Conservation (phyloP, 129 eudicot species). For the Ambrosia trifida region DNA sequence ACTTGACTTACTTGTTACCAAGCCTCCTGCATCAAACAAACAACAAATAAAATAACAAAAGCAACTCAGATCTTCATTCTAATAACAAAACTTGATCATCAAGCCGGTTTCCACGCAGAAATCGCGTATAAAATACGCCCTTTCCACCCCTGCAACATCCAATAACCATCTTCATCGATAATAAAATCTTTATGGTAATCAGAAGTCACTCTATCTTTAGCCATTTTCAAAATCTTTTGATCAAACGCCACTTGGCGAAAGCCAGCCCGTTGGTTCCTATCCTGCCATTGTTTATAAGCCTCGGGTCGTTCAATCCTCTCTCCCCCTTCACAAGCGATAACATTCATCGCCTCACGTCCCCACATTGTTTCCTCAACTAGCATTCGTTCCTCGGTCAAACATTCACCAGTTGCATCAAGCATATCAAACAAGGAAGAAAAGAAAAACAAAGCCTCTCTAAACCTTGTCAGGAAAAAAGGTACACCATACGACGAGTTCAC, state of each 20-base stretch:
- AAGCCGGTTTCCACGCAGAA: constrained; percentile 52
- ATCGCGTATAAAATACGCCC: constrained; percentile 61
- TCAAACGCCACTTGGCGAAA: constrained; percentile 55
- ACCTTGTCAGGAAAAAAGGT: constrained; percentile 65
- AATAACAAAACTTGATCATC: constrained; percentile 3
- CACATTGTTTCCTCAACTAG: constrained; percentile 53
- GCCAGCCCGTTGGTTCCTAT: constrained; percentile 56
- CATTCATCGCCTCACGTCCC: constrained; percentile 47
- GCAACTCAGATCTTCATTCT: neutral
- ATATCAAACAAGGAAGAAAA: constrained; percentile 68
- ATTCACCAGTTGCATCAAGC: constrained; percentile 55
- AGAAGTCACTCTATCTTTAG: constrained; percentile 40
- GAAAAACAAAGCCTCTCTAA: constrained; percentile 75
- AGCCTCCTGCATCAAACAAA: neutral
- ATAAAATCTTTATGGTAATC: constrained; percentile 65
- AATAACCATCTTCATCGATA: constrained; percentile 66
- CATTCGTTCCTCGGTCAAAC: constrained; percentile 56
- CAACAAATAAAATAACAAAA: neutral
- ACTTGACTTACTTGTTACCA: neutral
- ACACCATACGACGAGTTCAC: constrained; percentile 63
- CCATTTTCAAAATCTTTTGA: constrained; percentile 43
- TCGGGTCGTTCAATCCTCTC: constrained; percentile 80
- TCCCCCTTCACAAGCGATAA: constrained; percentile 72
- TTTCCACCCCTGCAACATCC: constrained; percentile 84
- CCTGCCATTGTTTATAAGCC: constrained; percentile 79